phyloP scores from a whole-genome alignment of 768 basidiomycete genomes.

The Boletus rufocinnamomeus region DNA sequence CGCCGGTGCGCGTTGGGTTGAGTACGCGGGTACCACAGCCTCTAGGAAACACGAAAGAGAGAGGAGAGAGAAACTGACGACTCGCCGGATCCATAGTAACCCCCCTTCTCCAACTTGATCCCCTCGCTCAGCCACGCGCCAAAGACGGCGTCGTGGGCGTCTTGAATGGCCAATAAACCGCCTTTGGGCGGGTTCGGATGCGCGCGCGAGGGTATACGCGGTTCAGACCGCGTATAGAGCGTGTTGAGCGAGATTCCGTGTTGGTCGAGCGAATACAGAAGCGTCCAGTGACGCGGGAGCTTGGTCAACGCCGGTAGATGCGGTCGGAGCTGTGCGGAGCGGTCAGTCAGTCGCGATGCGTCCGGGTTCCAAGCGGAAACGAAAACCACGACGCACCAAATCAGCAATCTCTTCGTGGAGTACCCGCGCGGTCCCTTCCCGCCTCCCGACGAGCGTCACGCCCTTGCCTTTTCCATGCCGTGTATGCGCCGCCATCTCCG shows the following conservation, averaged over 20 bases:
- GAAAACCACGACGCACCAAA: slow-evolving; percentile 45
- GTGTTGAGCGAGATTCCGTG: slow-evolving; percentile 93
- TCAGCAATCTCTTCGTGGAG: slow-evolving; percentile 57
- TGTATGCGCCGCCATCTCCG: slow-evolving; percentile 26
- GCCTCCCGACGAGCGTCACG: slow-evolving; percentile 56
- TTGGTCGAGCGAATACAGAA: slow-evolving; percentile 90
- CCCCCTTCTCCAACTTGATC: slow-evolving; percentile 49
- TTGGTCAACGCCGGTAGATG: slow-evolving; percentile 74
- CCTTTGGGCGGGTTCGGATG: slow-evolving; percentile 37
- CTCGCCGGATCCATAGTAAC: slow-evolving; percentile 89
- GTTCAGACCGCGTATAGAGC: slow-evolving; percentile 69
- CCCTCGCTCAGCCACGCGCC: slow-evolving; percentile 86
- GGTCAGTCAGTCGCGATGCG: background rate
- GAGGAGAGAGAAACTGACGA: slow-evolving; percentile 38
- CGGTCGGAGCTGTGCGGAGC: slow-evolving; percentile 56
- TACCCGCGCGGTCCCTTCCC: slow-evolving; percentile 53
- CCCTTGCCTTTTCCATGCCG: slow-evolving; percentile 39
- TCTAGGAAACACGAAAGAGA: background rate
- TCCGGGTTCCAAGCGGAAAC: background rate
- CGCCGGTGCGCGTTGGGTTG: background rate
- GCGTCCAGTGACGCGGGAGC: slow-evolving; percentile 69
- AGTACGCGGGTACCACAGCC: background rate
- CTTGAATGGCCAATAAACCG: slow-evolving; percentile 66
- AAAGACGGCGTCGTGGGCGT: slow-evolving; percentile 65
- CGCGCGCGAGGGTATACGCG: slow-evolving; percentile 29